Evolutionary conservation across 2,329 filamentous ascomycete genomes (phyloP), one percentile per base, ranked within the genome.

Genomic region (Claviceps fusiformis): DNA sequence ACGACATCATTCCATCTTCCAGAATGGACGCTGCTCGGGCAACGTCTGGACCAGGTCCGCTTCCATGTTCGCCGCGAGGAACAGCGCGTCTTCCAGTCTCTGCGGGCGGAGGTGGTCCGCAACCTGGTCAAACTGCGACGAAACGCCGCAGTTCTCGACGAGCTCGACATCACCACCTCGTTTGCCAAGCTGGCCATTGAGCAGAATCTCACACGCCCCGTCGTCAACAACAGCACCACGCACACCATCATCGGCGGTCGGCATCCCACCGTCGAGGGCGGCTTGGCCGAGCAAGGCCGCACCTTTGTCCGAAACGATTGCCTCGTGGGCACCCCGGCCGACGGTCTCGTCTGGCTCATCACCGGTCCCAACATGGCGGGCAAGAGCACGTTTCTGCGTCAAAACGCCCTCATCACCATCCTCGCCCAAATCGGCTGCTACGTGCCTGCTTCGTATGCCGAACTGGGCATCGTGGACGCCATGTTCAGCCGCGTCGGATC

Each of bases 321-420:
- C 68, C 75, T 87, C 43, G 77, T 96, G 3, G 87, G 87, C n/a
- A 82, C 71, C 69, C 79, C 59, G 67, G 84, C 43, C 78, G 70
- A 86, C 74, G 76, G 82, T 73, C 62, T 76, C 74, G 54, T 88
- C 71, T 74, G 85, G 84, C 63, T 81, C 68, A 73, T 92, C 79
- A 79, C 87, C 62, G 74, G 93, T 0, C 93, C 93, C n/a, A 98
- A 98, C 70, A 98, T 98, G 93, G 93, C 86, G 1, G 93, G 93
- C 50, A 98, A 98, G 72, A 92, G 86, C 67, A 98, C 93, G 0
- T 98, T 95, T 65, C 76, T 98, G 5, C 86, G 93, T 0, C 95
- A 98, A 64, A 97, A 95, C 68, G 93, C 93, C 2, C 78, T 98
- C 53, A 95, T 97, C 62, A 90, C 89, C 0, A 89, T 98, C 58